These are phyloP conservation scores for Aquilaria sinensis DNA, from an alignment of 345 rosid genomes.

Conservation along the genomic window DNA sequence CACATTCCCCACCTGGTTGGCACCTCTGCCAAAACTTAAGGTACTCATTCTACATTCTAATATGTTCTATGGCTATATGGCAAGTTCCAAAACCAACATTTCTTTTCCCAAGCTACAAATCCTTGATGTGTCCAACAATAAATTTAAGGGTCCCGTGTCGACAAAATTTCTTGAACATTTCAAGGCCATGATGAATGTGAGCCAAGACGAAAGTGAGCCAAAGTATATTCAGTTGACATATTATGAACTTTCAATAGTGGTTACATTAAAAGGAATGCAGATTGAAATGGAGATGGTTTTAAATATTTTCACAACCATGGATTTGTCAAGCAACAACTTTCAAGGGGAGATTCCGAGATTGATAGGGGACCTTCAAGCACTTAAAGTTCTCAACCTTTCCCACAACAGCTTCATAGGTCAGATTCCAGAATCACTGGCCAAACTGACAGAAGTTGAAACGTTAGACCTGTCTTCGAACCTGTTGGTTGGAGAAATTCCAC, in stretches of 20 bases:
- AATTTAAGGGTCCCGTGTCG: conserved; percentile 23
- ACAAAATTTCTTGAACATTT: neutral
- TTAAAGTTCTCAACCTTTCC: conserved; percentile 6
- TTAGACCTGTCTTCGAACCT: conserved; percentile 5
- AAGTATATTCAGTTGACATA: neutral
- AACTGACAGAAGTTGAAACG: neutral
- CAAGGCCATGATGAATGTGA: conserved; percentile 1
- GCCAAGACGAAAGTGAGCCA: neutral
- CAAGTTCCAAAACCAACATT: rapidly evolving
- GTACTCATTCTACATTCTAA: conserved; percentile 22
- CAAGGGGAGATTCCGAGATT: neutral
- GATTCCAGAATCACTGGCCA: neutral
- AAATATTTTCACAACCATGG: conserved; percentile 18
- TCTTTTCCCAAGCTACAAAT: conserved; percentile 17
- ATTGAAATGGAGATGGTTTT: conserved; percentile 9
- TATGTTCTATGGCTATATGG: conserved; percentile 16
- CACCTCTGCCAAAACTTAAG: conserved; percentile 12
- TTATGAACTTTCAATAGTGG: neutral
- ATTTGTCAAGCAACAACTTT: conserved; percentile 14
- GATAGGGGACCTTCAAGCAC: neutral
- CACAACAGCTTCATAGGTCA: conserved; percentile 2
- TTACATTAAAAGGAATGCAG: conserved; percentile 6
- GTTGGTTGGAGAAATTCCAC: conserved; percentile 2
- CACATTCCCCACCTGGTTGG: conserved; percentile 25
- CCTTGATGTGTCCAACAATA: conserved; percentile 23